Percentiles rank a stretch among this genome's conserved stretches.
These are phyloP conservation scores for Suillus alpinus DNA, from an alignment of 768 basidiomycete genomes.

Conservation along the genomic window DNA sequence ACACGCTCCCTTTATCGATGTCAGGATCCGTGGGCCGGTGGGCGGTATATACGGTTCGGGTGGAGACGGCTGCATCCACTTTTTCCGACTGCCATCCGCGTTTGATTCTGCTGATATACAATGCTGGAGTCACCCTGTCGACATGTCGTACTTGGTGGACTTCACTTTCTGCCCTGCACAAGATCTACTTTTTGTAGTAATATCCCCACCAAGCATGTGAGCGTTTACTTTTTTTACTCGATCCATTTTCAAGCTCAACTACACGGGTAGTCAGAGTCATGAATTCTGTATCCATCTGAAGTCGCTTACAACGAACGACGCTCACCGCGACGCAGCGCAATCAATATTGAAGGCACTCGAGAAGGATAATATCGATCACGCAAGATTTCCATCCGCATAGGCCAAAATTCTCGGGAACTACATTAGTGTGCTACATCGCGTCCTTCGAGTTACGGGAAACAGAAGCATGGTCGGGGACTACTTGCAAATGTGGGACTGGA, in stretches of 20 bases:
- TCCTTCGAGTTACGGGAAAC: conserved; percentile 12
- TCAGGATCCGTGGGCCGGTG: conserved; percentile 50
- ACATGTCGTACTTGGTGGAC: conserved; percentile 44
- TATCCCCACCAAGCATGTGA: conserved; percentile 39
- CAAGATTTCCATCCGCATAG: no score
- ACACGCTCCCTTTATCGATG: conserved; percentile 39
- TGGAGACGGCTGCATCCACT: conserved; percentile 46
- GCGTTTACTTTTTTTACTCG: conserved; percentile 13
- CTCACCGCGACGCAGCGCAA: conserved; percentile 44
- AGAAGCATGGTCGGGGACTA: conserved; percentile 36
- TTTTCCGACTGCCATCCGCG: conserved; percentile 24
- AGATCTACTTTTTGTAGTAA: conserved; percentile 51
- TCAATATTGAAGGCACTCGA: conserved; percentile 27
- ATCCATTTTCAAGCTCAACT: background rate
- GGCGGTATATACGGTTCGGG: conserved; percentile 48
- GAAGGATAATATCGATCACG: background rate
- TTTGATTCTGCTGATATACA: no score
- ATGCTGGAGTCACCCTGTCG: conserved; percentile 43
- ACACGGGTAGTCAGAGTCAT: conserved; percentile 34
- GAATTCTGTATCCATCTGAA: conserved; percentile 45
- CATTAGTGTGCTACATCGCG: conserved; percentile 48
- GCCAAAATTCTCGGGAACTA: conserved; percentile 42
- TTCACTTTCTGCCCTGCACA: conserved; percentile 58
- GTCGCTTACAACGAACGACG: conserved; percentile 47
- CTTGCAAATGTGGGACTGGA: conserved; percentile 54